phyloP scores from a whole-genome alignment of 768 basidiomycete genomes.

The Multifurca ochricompacta region DNA sequence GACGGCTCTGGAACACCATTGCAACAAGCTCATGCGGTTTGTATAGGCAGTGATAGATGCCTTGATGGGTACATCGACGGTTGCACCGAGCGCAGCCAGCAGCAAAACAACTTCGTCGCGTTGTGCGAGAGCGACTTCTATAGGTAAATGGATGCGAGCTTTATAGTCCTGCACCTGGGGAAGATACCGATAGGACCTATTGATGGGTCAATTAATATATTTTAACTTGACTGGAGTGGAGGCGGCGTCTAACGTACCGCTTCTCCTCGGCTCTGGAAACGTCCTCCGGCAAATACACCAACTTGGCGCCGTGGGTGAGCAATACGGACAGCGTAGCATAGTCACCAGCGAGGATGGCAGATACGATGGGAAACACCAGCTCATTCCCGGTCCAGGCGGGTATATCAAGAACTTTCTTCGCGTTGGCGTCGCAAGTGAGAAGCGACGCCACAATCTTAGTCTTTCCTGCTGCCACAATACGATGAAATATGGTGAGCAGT shows the following conservation, averaged over 20 bases:
- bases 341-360: slow-evolving; percentile 23
- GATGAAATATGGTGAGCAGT: slow-evolving; percentile 29
- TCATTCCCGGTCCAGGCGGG: slow-evolving; percentile 16
- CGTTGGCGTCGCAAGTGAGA: slow-evolving; percentile 26
- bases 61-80: slow-evolving; percentile 17
- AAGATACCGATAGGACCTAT: background rate
- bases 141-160: slow-evolving; percentile 17
- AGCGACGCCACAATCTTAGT: slow-evolving; percentile 25
- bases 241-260: slow-evolving; percentile 7
- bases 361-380: slow-evolving; percentile 25
- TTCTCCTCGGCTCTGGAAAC: slow-evolving; percentile 22
- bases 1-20: slow-evolving; percentile 18
- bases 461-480: slow-evolving; percentile 22
- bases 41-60: background rate
- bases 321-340: slow-evolving; percentile 26
- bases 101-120: slow-evolving; percentile 25
- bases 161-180: background rate
- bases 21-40: slow-evolving; percentile 18
- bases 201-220: background rate
- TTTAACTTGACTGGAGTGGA: background rate
- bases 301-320: slow-evolving; percentile 27
- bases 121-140: slow-evolving; percentile 24
- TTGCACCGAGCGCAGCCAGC: slow-evolving; percentile 26
- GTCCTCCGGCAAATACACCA: slow-evolving; percentile 24
- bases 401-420: slow-evolving; percentile 27